Base-by-base conservation (phyloP, 768 basidiomycete genomes). In the Sistotremastrum suecicum region DNA sequence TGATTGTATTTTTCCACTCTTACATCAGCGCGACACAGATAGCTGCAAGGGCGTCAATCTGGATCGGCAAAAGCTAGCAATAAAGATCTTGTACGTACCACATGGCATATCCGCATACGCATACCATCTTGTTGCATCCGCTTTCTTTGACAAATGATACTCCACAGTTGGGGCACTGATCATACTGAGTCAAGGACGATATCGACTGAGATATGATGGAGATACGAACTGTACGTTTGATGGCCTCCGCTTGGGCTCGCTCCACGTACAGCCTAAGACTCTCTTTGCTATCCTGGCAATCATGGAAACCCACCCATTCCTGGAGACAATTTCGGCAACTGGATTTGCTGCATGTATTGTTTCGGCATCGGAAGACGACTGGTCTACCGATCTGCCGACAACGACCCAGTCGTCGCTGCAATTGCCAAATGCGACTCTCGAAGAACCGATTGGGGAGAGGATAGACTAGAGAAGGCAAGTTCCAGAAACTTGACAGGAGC, bases 121-220 rank as follows among this genome's bases (percentile, higher is more conserved):
- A 52, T 10, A 37, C 37, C 45, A 52, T 50, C 46, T 47, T 50
- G 42, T 52, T 52, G 38, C 51, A 52, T 11, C 51, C 51, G 30
- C 46, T 50, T n/a, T 32, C 36, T 50, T 52, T 52, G 8, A 52
- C 49, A 36, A 52, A 52, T 6, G 51, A 39, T 20, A 28, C 39
- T 5, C 39, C 35, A 36, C 51, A 52, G 33, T 51, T 35, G 11
- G 51, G 51, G 39, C 51, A 52, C 45, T 48, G 42, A 11, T 5
- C 30, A 11, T 12, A 35, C 5, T 8, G 31, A 40, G 7, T 5
- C 34, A 44, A 32, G 9, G 5, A 7, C 37, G 31, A n/a, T 8
- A n/a, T n/a, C 5, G 37, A 37, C 12, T 12, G 3, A n/a, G 9
- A 41, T 7, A 5, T 29, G 7, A 34, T 7, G 36, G 32, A 29